Conservation (phyloP, 2,329 filamentous ascomycete species). For the Calonectria montana region DNA sequence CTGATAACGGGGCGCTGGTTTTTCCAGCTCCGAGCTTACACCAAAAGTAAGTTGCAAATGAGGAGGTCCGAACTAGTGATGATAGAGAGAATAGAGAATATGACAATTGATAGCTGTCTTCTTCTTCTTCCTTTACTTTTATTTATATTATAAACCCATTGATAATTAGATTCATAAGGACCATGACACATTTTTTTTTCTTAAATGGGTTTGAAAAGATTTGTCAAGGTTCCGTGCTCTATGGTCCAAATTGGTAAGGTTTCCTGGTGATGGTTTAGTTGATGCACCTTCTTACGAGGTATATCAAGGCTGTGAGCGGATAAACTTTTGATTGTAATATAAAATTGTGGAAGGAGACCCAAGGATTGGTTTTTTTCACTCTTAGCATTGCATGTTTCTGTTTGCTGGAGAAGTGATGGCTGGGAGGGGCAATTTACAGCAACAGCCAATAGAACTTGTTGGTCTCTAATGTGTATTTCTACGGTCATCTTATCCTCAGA, state of each 20-base stretch:
- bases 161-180: not conserved
- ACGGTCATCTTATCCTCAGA: too few relatives aligned
- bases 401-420: too few relatives aligned
- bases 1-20: slow-evolving; percentile 37
- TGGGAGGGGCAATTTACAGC: too few relatives aligned
- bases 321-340: too few relatives aligned
- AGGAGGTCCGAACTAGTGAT: not conserved
- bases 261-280: not conserved
- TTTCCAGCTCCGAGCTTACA: slow-evolving; percentile 23
- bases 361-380: too few relatives aligned
- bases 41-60: not conserved
- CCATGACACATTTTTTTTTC: not conserved
- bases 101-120: not conserved
- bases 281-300: too few relatives aligned
- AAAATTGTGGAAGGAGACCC: too few relatives aligned
- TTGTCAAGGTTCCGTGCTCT: not conserved
- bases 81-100: not conserved
- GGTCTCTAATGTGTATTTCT: too few relatives aligned
- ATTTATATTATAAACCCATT: not conserved
- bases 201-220: not conserved
- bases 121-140: not conserved
- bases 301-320: too few relatives aligned
- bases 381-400: too few relatives aligned
- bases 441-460: too few relatives aligned
- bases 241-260: not conserved